These are phyloP conservation scores for Elsinoe arachidis DNA, from an alignment of 2,329 filamentous ascomycete species.

Conservation along the genomic window DNA sequence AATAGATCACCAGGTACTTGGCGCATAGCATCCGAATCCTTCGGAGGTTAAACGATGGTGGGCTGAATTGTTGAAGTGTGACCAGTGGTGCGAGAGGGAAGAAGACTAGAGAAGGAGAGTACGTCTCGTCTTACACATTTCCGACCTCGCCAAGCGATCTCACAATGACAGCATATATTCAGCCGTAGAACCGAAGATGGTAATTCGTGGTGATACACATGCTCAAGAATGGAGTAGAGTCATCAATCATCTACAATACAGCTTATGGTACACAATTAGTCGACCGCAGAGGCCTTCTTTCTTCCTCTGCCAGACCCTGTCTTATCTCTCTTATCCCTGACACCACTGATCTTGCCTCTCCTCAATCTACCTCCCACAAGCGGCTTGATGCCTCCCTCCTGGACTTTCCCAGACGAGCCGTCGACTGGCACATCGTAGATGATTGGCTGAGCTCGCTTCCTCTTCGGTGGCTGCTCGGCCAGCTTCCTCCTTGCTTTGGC, in stretches of 20 bases:
- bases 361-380: slow-evolving; percentile 24
- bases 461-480: slow-evolving; percentile 15
- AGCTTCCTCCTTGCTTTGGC: slow-evolving; percentile 16
- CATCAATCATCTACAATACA: slow-evolving; percentile 1
- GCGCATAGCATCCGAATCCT: too few relatives aligned
- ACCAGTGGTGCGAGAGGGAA: too few relatives aligned
- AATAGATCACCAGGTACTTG: too few relatives aligned
- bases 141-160: background rate
- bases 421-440: slow-evolving; percentile 14
- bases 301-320: slow-evolving; percentile 25
- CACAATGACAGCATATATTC: background rate
- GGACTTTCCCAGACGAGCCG: slow-evolving; percentile 13
- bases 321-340: slow-evolving; percentile 30
- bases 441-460: slow-evolving; percentile 25
- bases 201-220: background rate
- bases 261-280: background rate
- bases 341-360: slow-evolving; percentile 28
- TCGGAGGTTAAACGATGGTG: too few relatives aligned
- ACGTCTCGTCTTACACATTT: background rate
- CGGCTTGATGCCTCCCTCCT: slow-evolving; percentile 22
- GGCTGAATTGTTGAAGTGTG: too few relatives aligned
- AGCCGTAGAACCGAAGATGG: too few relatives aligned
- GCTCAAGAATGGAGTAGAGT: background rate
- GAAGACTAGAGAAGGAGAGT: too few relatives aligned
- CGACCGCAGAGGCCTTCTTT: slow-evolving; percentile 15